Conservation (phyloP, 139 green algal genomes). For the Asterochloris erici region DNA sequence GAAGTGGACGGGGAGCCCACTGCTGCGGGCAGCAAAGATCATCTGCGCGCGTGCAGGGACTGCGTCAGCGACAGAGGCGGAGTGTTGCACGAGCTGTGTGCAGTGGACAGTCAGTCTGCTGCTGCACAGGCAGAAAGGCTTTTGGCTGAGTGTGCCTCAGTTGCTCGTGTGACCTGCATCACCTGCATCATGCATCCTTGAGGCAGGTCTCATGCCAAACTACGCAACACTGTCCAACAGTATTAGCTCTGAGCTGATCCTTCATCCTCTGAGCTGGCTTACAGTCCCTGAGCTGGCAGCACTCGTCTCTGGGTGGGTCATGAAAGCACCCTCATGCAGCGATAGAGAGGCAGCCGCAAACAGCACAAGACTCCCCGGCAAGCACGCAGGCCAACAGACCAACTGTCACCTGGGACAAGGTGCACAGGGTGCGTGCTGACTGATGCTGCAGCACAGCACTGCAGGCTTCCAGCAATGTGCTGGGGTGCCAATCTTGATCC, state of each 20-base stretch:
- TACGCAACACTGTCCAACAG: no score
- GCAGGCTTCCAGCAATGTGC: background rate
- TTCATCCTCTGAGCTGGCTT: background rate
- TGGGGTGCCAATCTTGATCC: background rate
- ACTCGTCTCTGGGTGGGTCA: background rate
- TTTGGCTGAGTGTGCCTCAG: no score
- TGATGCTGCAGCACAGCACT: background rate
- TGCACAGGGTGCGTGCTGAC: background rate
- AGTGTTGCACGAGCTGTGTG: no score
- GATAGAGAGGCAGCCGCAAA: background rate
- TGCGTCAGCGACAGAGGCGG: background rate
- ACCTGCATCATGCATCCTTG: background rate
- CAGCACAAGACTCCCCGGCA: background rate
- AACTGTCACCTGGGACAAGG: background rate
- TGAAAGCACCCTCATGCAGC: background rate
- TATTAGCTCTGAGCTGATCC: background rate
- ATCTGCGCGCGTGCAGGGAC: background rate
- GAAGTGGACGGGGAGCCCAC: conserved; percentile 66
- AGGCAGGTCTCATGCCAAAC: background rate
- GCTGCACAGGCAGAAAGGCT: background rate
- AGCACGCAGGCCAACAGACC: background rate
- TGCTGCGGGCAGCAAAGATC: conserved; percentile 44
- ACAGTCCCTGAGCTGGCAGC: background rate
- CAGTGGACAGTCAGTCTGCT: background rate
- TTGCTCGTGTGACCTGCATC: no score